Base-by-base conservation (phyloP, 2,329 filamentous ascomycete species). In the Xylaria digitata region DNA sequence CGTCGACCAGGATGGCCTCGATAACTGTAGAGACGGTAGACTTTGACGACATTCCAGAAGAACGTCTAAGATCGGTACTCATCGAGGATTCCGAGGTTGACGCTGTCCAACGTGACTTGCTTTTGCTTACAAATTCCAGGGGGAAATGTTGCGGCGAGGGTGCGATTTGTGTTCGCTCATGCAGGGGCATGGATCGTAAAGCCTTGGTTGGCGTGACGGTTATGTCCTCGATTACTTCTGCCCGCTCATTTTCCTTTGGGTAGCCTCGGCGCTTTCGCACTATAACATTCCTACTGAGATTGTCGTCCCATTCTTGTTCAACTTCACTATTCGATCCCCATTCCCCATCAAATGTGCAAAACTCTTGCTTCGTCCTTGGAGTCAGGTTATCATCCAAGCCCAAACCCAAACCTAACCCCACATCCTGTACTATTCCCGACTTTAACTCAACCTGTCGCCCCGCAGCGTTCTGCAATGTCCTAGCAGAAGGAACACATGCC, bases 301-400 rank as follows among this genome's bases (percentile, higher is more conserved):
- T 84, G 67, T 82, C 78, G 70, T 88, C 84, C 84, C 85, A 87
- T 78, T 87, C 85, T 75, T 82, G 79, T 69, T 84, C 84, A 37
- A 83, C 82, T 69, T 86, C 82, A 70, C 76, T 81, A 34, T 77
- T 75, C 37, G 81, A 80, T 57, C 77, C 80, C 86, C 86, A 90
- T 75, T 86, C 84, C 48, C 86, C 87, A 73, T 90, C 88, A 75
- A 88, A 88, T 61, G 81, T 81, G 66, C 81, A 78, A 71, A 87
- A 87, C 55, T 86, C 84, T 66, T 81, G 78, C 69, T 79, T 81
- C n/a, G 78, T 80, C 70, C 73, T 80, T 30, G 82, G 82, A 8
- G 81, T 82, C 57, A 78, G 74, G 69, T 76, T 78, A 9, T 80
- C 78, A 37, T 80, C 79, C 6, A 78, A 74, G 49, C 80, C 80